Base-by-base conservation (phyloP, 2,329 filamentous ascomycete species). In the Dryadomyces quercus-mongolicae region DNA sequence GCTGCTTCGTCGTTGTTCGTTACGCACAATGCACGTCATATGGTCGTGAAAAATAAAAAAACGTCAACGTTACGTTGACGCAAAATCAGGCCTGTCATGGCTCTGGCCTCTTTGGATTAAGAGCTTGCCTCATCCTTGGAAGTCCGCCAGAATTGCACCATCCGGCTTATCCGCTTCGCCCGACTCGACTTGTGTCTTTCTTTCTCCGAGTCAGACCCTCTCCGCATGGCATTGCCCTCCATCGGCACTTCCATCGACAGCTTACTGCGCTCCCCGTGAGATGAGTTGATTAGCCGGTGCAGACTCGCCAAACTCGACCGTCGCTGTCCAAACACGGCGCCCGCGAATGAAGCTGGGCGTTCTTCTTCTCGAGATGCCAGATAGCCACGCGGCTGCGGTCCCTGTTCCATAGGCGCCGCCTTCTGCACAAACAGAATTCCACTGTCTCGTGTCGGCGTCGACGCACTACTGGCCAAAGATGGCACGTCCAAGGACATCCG, bases 121-220 rank as follows among this genome's bases (percentile, higher is more conserved):
- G 44, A 31, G 8, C 21, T 12, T 8, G 46, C 13, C 46, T 60
- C 57, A 1, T 76, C 75, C 62, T 76, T 81, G 10, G 25, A 31
- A 31, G 75, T 73, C 68, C 85, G 88, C 85, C 85, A 91, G 66
- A 91, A 91, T 61, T 85, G 82, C 75, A 89, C 82, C 71, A 90
- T 75, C 52, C 85, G 84, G 65, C 86, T 85, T 42, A 90, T 69
- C 34, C 85, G 78, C 65, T 82, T 86, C 42, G 80, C 73, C 66
- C 82, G 86, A 72, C 84, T 87, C 22, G 62, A 63, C 65, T 81
- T 82, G 8, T 65, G 61, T 71, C 73, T 74, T 62, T 76, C 78
- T 62, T 78, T 80, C 36, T 80, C 78, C 0, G 70, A 63, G n/a
- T 82, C 54, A 2, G 51, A 9, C 8, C 6, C 40, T 15, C 52